These are phyloP conservation scores for Suillus alpinus DNA, from an alignment of 768 basidiomycete genomes.

Conservation along the genomic window DNA sequence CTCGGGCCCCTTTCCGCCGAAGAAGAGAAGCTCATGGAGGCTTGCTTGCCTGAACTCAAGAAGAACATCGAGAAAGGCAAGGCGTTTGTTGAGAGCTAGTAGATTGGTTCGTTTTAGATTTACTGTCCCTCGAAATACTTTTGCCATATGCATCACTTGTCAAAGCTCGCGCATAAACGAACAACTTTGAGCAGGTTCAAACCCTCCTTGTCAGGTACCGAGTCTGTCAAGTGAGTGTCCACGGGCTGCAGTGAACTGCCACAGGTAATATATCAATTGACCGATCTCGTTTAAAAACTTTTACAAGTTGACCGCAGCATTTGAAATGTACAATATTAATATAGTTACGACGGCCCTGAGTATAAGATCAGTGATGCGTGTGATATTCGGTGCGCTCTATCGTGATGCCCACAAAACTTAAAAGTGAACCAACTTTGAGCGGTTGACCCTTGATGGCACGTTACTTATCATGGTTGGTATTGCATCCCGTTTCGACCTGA, in stretches of 20 bases:
- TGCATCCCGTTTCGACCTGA: background rate
- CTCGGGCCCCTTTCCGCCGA: constrained; percentile 75
- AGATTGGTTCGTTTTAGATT: constrained; percentile 13
- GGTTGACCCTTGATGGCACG: background rate
- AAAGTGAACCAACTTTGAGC: background rate
- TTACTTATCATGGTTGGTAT: background rate
- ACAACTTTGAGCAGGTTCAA: background rate
- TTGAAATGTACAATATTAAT: background rate
- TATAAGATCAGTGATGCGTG: background rate
- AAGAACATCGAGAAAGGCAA: constrained; percentile 98
- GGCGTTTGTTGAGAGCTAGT: constrained; percentile 56
- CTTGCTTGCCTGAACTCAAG: constrained; percentile 88
- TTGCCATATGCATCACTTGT: background rate
- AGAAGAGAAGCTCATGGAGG: constrained; percentile 85
- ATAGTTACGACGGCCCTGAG: background rate
- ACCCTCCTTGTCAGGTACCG: background rate
- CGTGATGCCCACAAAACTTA: background rate
- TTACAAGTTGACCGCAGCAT: background rate
- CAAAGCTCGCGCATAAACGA: background rate
- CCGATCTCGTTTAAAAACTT: background rate
- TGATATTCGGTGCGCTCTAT: background rate
- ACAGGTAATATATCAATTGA: background rate
- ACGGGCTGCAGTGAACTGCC: background rate
- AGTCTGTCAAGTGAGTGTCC: background rate
- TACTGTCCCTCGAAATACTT: background rate